Conservation (phyloP, 1,284 basidiomycete genomes). For the Xerocomus amazonicus region DNA sequence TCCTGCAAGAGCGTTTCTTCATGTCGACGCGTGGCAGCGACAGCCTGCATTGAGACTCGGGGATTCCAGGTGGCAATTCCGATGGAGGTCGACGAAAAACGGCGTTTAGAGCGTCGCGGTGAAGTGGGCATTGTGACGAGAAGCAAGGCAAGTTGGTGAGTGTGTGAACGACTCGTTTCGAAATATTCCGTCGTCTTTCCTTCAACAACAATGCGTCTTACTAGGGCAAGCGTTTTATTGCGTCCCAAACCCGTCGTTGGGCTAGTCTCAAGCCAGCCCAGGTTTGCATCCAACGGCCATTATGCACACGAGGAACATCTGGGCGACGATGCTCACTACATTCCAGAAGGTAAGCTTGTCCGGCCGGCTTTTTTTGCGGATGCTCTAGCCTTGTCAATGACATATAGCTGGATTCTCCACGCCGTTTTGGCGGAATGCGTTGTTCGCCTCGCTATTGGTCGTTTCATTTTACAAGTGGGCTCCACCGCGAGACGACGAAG, state of each 20-base stretch:
- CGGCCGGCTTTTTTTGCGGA: too few species aligned
- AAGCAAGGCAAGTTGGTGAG: neutral
- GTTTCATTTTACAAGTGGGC: slow-evolving; percentile 63
- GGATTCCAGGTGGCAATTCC: slow-evolving; percentile 24
- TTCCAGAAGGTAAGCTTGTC: slow-evolving; percentile 51
- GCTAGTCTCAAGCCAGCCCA: slow-evolving; percentile 28
- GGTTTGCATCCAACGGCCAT: slow-evolving; percentile 38
- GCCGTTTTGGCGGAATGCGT: slow-evolving; percentile 59
- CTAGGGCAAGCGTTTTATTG: slow-evolving; percentile 33
- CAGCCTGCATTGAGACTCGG: slow-evolving; percentile 6
- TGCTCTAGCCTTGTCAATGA: too few species aligned
- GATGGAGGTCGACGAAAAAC: slow-evolving; percentile 31
- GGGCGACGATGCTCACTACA: slow-evolving; percentile 44
- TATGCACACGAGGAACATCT: slow-evolving; percentile 36
- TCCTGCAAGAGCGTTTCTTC: slow-evolving; percentile 15
- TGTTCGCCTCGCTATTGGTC: slow-evolving; percentile 44
- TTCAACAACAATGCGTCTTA: slow-evolving; percentile 23
- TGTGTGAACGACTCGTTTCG: slow-evolving; percentile 19
- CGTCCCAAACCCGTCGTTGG: slow-evolving; percentile 25
- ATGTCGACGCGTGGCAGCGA: slow-evolving; percentile 13
- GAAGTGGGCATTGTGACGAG: slow-evolving; percentile 28
- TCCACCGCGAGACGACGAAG: slow-evolving; percentile 54
- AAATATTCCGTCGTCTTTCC: neutral
- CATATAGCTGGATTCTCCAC: slow-evolving; percentile 49
- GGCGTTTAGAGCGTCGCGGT: slow-evolving; percentile 32